These are phyloP conservation scores for Tolypocladium nubicola DNA, from an alignment of 2,329 filamentous ascomycete species.

Conservation along the genomic window DNA sequence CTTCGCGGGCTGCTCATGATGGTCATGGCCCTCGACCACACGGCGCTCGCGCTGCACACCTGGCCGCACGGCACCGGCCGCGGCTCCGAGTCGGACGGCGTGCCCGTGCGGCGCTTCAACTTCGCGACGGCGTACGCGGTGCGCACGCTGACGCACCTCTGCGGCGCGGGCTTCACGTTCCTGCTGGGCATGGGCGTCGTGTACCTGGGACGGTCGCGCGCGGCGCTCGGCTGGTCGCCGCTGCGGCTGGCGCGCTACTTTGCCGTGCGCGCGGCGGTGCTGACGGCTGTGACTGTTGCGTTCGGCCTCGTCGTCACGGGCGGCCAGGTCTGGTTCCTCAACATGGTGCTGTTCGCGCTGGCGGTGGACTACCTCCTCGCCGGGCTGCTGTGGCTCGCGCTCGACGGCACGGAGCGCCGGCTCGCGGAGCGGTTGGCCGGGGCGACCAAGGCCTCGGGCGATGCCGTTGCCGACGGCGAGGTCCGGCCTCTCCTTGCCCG, in stretches of 20 bases:
- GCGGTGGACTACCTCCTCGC: constrained; percentile 34
- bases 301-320: constrained; percentile 20
- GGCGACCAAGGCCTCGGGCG: constrained; percentile 2
- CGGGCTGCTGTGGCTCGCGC: constrained; percentile 28
- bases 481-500: constrained; percentile 19
- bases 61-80: constrained; percentile 30
- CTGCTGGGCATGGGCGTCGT: constrained; percentile 35
- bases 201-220: constrained; percentile 31
- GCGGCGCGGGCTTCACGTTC: constrained; percentile 33
- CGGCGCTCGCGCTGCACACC: constrained; percentile 23
- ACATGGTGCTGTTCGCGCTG: constrained; percentile 31
- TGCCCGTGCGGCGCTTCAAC: constrained; percentile 25
- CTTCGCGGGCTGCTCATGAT: constrained; percentile 33
- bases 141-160: constrained; percentile 32
- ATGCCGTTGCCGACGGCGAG: constrained; percentile 11
- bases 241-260: constrained; percentile 26
- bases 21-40: constrained; percentile 34
- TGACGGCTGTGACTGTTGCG: constrained; percentile 20
- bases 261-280: constrained; percentile 21
- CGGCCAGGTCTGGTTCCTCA: constrained; percentile 30
- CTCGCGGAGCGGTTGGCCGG: constrained; percentile 16
- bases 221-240: constrained; percentile 26
- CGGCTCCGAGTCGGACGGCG: constrained; percentile 24
- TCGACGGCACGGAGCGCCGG: constrained; percentile 22
- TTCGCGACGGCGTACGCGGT: constrained; percentile 23